Conservation (phyloP, 768 basidiomycete species). For the Hypholoma fasciculare region DNA sequence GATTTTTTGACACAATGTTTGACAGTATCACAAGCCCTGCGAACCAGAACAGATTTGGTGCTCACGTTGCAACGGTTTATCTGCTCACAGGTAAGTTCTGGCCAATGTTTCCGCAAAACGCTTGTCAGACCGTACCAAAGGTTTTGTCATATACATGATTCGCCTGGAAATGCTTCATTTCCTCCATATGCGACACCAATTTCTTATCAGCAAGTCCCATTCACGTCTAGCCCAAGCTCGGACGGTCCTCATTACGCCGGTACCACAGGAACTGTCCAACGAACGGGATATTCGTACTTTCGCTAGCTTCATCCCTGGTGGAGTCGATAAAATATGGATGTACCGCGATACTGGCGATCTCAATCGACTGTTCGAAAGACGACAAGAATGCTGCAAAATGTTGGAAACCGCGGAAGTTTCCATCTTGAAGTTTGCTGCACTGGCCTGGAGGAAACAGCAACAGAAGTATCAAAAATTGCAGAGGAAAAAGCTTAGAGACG, state of each 20-base stretch:
- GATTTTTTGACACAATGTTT: neutral
- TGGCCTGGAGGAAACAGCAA: constrained; percentile 40
- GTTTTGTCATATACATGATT: constrained; percentile 62
- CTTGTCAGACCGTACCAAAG: constrained; percentile 27
- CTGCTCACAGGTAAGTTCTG: constrained; percentile 43
- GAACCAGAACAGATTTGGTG: constrained; percentile 47
- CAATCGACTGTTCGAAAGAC: constrained; percentile 41
- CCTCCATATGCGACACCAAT: constrained; percentile 54
- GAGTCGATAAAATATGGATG: constrained; percentile 68
- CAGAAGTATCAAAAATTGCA: constrained; percentile 32
- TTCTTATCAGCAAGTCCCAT: constrained; percentile 60
- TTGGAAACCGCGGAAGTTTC: constrained; percentile 59
- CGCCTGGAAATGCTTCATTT: constrained; percentile 59
- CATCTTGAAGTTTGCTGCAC: constrained; percentile 41
- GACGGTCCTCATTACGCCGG: constrained; percentile 66
- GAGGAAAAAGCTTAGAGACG: constrained; percentile 26
- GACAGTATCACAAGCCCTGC: constrained; percentile 33
- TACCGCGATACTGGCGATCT: constrained; percentile 51
- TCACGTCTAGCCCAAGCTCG: constrained; percentile 62
- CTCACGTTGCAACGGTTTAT: constrained; percentile 57
- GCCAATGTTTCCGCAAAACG: neutral
- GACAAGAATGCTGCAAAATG: constrained; percentile 47
- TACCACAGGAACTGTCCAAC: constrained; percentile 53
- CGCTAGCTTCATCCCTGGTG: constrained; percentile 68
- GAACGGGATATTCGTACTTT: constrained; percentile 50